Conservation (phyloP, 306 rosid species). For the Cucurbita argyrosperma region DNA sequence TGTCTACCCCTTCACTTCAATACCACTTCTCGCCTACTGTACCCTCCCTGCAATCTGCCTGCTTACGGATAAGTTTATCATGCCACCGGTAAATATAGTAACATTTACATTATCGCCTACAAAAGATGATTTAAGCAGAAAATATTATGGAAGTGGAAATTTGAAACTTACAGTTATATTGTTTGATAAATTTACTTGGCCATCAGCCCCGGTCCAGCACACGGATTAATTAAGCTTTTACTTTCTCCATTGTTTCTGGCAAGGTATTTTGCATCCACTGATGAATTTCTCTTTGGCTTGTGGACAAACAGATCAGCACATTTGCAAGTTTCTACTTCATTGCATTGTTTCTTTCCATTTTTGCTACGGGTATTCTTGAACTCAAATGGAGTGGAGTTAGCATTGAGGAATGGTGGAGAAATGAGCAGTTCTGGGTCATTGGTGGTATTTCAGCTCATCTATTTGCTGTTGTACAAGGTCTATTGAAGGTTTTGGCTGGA, state of each 20-base stretch:
- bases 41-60: constrained; percentile 84
- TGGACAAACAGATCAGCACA: constrained; percentile 70
- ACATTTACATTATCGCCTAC: background rate
- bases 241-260: background rate
- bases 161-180: background rate
- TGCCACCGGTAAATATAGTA: constrained; percentile 61
- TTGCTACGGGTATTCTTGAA: constrained; percentile 84
- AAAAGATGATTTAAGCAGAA: background rate
- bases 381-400: constrained; percentile 96
- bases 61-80: constrained; percentile 95
- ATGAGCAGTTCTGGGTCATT: constrained; percentile 97
- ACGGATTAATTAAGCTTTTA: background rate
- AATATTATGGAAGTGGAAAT: background rate
- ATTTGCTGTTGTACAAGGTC: constrained; percentile 86
- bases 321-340: constrained; percentile 72
- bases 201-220: background rate
- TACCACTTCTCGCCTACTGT: constrained; percentile 85
- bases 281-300: constrained; percentile 1
- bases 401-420: constrained; percentile 99
- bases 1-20: constrained; percentile 84
- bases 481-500: constrained; percentile 82
- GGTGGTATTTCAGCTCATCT: constrained; percentile 90
- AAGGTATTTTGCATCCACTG: background rate
- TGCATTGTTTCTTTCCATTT: constrained; percentile 70
- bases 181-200: background rate